phyloP scores from a whole-genome alignment of 2,329 filamentous ascomycete species.

The Paraphoma sp. region DNA sequence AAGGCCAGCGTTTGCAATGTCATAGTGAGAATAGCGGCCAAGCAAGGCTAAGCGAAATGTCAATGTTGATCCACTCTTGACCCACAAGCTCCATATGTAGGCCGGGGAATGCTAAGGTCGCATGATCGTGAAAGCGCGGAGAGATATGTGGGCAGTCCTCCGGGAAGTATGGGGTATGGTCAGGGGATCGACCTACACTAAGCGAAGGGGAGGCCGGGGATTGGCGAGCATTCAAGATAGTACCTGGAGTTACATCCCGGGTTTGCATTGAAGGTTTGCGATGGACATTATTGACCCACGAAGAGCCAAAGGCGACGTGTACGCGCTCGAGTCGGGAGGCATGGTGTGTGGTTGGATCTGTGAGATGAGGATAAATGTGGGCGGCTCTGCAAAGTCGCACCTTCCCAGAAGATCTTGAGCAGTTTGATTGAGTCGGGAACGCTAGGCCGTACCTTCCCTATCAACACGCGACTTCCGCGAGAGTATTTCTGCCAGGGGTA shows the following conservation, averaged over 20 bases:
- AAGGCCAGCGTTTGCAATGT: background rate
- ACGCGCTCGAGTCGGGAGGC: conserved; percentile 1
- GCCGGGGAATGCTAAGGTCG: background rate
- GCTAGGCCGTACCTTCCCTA: conserved; percentile 5
- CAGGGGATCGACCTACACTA: background rate
- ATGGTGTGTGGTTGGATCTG: background rate
- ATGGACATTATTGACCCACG: background rate
- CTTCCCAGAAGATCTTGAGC: conserved; percentile 1
- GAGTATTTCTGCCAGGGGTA: background rate
- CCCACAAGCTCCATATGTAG: conserved; percentile 8
- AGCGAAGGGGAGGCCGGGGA: background rate
- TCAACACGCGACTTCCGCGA: conserved; percentile 7
- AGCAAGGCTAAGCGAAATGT: conserved; percentile 5
- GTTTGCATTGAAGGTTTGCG: conserved; percentile 2
- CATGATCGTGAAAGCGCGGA: background rate
- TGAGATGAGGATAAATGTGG: conserved; percentile 2
- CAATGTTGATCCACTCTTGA: conserved; percentile 14
- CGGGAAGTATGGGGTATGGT: background rate
- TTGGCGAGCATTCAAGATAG: background rate
- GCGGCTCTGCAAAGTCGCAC: conserved; percentile 3
- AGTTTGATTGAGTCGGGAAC: background rate
- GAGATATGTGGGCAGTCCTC: background rate
- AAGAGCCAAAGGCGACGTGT: conserved; percentile 7
- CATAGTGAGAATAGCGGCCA: background rate
- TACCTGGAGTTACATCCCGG: conserved; percentile 1